phyloP scores from a whole-genome alignment of 2,329 filamentous ascomycete species.

The Helminthosporium solani region DNA sequence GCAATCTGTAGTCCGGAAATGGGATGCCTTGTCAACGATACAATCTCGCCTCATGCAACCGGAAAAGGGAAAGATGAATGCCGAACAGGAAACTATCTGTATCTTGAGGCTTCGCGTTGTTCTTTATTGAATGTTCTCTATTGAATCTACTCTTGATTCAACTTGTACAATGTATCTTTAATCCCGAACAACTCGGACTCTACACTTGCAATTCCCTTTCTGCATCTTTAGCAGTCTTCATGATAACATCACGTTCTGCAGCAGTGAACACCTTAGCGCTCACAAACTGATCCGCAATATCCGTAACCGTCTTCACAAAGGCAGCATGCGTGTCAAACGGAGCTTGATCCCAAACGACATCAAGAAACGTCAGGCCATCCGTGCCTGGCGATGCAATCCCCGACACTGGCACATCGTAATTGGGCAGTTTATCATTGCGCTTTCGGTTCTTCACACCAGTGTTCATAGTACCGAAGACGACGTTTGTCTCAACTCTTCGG shows the following conservation, averaged over 20 bases:
- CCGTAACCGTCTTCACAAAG: slow-evolving; percentile 9
- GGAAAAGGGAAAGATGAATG: no score
- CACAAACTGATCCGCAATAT: slow-evolving; percentile 9
- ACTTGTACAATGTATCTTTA: no score
- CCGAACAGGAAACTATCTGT: no score
- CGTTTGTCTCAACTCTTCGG: slow-evolving; percentile 11
- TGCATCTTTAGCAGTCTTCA: slow-evolving; percentile 6
- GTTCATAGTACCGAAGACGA: slow-evolving; percentile 12
- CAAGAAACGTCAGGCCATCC: slow-evolving; percentile 15
- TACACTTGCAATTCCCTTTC: slow-evolving; percentile 2
- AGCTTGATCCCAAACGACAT: slow-evolving; percentile 16
- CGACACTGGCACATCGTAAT: slow-evolving; percentile 15
- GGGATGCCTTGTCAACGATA: no score
- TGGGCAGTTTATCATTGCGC: slow-evolving; percentile 15
- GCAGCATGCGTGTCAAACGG: slow-evolving; percentile 11
- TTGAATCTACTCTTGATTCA: no score
- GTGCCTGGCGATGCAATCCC: slow-evolving; percentile 8
- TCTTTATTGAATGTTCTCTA: no score
- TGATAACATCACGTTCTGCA: slow-evolving; percentile 4
- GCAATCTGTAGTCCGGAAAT: no score
- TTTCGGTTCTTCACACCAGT: slow-evolving; percentile 14
- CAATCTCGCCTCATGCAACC: no score
- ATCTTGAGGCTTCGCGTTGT: no score
- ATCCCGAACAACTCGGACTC: no score
- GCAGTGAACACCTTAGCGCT: slow-evolving; percentile 3